Evolutionary conservation across 164 flowering plant species (phyloP).

Genomic region (Kalanchoe fedtschenkoi): DNA sequence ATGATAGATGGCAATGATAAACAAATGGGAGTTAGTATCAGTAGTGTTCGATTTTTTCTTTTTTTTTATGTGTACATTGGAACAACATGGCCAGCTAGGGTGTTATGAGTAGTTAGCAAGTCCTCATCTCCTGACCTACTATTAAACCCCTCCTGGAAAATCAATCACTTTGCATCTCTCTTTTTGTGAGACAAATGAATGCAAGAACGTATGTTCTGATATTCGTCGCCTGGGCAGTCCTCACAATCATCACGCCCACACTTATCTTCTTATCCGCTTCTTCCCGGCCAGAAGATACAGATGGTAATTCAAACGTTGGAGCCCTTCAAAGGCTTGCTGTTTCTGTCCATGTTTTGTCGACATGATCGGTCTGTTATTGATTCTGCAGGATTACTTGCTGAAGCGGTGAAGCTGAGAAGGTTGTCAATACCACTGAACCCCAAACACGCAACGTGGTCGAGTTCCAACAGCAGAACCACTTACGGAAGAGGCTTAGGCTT

Average conservation of each 20-base stretch:
- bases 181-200: constrained; percentile 24
- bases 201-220: constrained; percentile 46
- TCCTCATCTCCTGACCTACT: neutral
- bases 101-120: neutral
- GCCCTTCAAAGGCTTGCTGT: neutral
- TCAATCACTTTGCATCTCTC: neutral
- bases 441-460: neutral
- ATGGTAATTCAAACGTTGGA: constrained; percentile 19
- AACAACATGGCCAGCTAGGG: neutral
- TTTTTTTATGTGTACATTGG: neutral
- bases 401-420: constrained; percentile 15
- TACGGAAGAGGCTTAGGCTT: neutral
- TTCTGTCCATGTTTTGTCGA: neutral
- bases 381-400: constrained; percentile 16
- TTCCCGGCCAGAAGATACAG: constrained; percentile 21
- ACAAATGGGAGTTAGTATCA: neutral
- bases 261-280: constrained; percentile 50
- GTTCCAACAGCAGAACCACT: neutral
- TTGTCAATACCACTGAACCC: constrained; percentile 12
- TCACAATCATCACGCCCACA: constrained; percentile 68
- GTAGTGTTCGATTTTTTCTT: neutral
- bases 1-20: too few relatives aligned
- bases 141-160: neutral
- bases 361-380: neutral
- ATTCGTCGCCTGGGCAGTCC: constrained; percentile 59